A percentile compares a stretch with the other conserved stretches of the same genome.
phyloP scores from a whole-genome alignment of 2,329 filamentous ascomycete species.

The Volutella citrinella region DNA sequence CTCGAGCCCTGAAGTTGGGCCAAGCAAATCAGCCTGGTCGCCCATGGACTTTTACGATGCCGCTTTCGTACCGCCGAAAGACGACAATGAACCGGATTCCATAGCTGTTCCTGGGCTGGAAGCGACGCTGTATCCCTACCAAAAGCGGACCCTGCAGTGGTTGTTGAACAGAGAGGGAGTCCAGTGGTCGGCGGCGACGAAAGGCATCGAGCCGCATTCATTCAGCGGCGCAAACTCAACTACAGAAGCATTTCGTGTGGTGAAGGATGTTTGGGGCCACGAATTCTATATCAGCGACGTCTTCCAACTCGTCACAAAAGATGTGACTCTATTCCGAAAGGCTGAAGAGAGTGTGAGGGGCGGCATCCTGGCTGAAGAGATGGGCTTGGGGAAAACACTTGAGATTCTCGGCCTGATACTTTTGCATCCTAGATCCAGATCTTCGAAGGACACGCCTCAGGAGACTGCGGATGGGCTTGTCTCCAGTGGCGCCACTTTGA shows the following conservation, averaged over 20 bases:
- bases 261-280: slow-evolving; percentile 31
- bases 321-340: slow-evolving; percentile 43
- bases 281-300: slow-evolving; percentile 59
- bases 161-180: slow-evolving; percentile 64
- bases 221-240: slow-evolving; percentile 5
- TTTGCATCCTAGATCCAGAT: slow-evolving; percentile 48
- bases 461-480: slow-evolving; percentile 37
- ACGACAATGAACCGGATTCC: slow-evolving; percentile 34
- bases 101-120: slow-evolving; percentile 43
- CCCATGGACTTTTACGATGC: slow-evolving; percentile 66
- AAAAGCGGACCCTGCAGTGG: slow-evolving; percentile 69
- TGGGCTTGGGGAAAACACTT: slow-evolving; percentile 79
- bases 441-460: slow-evolving; percentile 25
- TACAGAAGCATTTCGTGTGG: slow-evolving; percentile 29
- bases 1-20: neutral
- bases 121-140: slow-evolving; percentile 66
- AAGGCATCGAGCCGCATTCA: slow-evolving; percentile 16
- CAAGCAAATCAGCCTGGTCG: slow-evolving; percentile 30
- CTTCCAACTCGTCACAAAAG: slow-evolving; percentile 55
- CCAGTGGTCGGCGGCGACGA: slow-evolving; percentile 35
- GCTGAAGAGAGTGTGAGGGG: slow-evolving; percentile 44
- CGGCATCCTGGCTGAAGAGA: slow-evolving; percentile 75
- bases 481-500: slow-evolving; percentile 55
- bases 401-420: slow-evolving; percentile 71
- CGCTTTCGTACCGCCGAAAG: slow-evolving; percentile 57